Conservation (phyloP, 768 basidiomycete genomes). For the Xerocomus potaroensis region DNA sequence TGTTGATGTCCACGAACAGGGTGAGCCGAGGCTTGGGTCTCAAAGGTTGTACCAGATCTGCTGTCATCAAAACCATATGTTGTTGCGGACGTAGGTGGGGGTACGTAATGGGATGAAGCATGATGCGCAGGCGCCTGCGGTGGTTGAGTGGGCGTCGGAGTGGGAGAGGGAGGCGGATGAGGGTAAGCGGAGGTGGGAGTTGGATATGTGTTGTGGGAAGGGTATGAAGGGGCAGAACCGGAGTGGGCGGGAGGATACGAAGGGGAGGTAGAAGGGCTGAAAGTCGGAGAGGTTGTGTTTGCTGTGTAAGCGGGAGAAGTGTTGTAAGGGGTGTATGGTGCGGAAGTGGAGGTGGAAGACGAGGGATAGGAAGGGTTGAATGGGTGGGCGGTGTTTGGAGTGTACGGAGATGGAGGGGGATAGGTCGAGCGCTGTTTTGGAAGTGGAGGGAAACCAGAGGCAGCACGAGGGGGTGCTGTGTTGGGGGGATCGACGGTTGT, state of each 20-base stretch:
- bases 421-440: constrained; percentile 21
- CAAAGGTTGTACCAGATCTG: constrained; percentile 17
- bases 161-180: constrained; percentile 27
- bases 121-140: constrained; percentile 17
- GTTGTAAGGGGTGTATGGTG: constrained; percentile 20
- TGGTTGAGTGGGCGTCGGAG: constrained; percentile 28
- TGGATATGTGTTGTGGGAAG: constrained; percentile 16
- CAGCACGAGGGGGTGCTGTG: constrained; percentile 4
- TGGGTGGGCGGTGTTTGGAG: constrained; percentile 14
- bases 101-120: constrained; percentile 20
- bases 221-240: constrained; percentile 11
- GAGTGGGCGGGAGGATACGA: constrained; percentile 14
- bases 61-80: constrained; percentile 21
- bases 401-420: constrained; percentile 20
- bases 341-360: constrained; percentile 16
- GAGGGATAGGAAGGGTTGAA: constrained; percentile 12
- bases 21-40: constrained; percentile 8
- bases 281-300: constrained; percentile 23
- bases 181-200: constrained; percentile 28
- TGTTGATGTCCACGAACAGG: constrained; percentile 20
- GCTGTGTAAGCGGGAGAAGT: constrained; percentile 19
- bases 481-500: constrained; percentile 24
- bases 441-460: constrained; percentile 11
- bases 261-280: constrained; percentile 18
- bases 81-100: constrained; percentile 18